Evolutionary conservation across 1,284 basidiomycete species (phyloP), one percentile per base, ranked within the genome.

Genomic region (Rhodotorula sp.): DNA sequence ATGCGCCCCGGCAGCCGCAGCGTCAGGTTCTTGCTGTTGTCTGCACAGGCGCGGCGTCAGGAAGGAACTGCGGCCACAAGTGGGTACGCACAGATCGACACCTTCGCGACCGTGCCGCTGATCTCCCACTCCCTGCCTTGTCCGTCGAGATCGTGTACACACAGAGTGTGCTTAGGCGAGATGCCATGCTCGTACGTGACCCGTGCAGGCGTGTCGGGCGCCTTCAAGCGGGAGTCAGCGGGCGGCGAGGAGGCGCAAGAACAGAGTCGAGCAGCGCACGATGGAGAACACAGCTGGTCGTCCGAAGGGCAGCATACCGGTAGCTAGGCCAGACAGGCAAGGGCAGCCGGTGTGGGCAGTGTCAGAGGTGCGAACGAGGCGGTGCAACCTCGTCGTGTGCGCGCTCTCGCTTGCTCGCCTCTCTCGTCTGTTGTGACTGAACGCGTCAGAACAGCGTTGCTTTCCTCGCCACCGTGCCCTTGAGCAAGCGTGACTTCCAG

Each of bases 41-140:
- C 72, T 73, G 49, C 4, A 48, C 9, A 23, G 4, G 23, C 23
- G 21, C 19, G 7, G 3, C 46, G 58, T 19, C 16, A 10, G 48
- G 17, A 2, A 17, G 50, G 41, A 14, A 5, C 8, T 12, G 23
- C 7, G 42, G 16, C 25, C 44, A 45, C 8, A 27, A 55, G 54
- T 58, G 45, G 57, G 64, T 56, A 81, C 89, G 81, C 79, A 92
- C 90, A 92, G 81, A 82, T 92, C 89, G 78, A 92, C 87, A 78
- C 91, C 90, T 78, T 91, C 88, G 58, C 52, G 7, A 62, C 55
- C 4, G 34, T 42, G 16, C 42, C 46, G 4, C 62, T 34, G 4
- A 70, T 52, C 1, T 7, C 3, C 63, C 64, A 70, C 41, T 58
- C 52, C 16, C 41, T 14, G n/a, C 48, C 60, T n/a, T 62, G 49